These are phyloP conservation scores for Cystofilobasidium macerans DNA, from an alignment of 768 basidiomycete species.

Conservation along the genomic window DNA sequence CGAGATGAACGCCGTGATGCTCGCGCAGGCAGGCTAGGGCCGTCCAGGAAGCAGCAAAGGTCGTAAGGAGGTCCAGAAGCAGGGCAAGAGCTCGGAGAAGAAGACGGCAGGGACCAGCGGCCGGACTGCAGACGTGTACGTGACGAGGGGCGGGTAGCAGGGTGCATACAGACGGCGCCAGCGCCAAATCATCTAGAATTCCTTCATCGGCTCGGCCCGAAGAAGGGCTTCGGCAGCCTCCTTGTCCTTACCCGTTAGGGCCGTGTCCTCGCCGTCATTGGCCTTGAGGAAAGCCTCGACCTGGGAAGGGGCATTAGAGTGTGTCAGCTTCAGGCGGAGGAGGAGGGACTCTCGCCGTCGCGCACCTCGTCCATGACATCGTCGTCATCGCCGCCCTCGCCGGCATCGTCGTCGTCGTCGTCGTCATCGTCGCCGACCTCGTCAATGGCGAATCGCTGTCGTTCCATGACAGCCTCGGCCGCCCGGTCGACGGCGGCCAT, in stretches of 20 bases:
- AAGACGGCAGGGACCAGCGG: no score
- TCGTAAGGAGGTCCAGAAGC: no score
- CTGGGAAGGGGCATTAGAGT: constrained; percentile 36
- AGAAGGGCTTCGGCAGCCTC: constrained; percentile 33
- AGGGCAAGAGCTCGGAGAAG: no score
- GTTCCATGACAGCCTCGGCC: constrained; percentile 73
- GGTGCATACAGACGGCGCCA: no score
- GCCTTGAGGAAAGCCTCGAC: constrained; percentile 92
- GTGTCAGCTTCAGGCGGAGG: background rate
- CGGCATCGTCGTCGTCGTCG: constrained; percentile 43
- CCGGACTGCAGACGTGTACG: no score
- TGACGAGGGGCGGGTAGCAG: no score
- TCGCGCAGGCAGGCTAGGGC: no score
- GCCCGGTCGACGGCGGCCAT: constrained; percentile 59
- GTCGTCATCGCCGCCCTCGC: constrained; percentile 49
- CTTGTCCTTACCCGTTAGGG: constrained; percentile 38
- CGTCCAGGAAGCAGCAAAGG: no score
- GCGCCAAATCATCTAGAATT: no score
- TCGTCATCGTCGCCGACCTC: constrained; percentile 77
- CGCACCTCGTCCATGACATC: constrained; percentile 78
- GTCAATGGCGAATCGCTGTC: constrained; percentile 94
- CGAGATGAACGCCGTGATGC: no score
- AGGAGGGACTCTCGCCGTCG: background rate
- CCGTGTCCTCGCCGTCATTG: constrained; percentile 47
- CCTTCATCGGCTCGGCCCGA: constrained; percentile 7